These are phyloP conservation scores for Melocanna baccifera DNA, from an alignment of 176 grass and related monocot species.

Conservation along the genomic window DNA sequence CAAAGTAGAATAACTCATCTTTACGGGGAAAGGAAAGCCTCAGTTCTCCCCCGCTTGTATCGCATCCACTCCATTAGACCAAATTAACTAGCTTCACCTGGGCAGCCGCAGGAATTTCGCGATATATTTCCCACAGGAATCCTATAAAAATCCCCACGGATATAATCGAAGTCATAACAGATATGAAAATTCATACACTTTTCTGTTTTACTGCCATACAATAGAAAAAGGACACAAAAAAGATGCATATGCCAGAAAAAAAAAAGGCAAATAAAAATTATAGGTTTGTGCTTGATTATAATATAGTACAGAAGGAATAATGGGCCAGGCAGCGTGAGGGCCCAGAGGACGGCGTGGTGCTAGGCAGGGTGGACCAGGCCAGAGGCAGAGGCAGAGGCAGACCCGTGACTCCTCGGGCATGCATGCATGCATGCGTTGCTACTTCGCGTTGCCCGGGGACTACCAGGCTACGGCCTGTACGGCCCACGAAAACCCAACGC, in stretches of 20 bases:
- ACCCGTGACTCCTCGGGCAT: slow-evolving; percentile 26
- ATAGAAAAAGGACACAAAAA: background rate
- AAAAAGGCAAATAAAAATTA: background rate
- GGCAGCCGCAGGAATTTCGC: background rate
- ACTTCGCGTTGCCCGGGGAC: background rate
- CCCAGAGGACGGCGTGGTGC: slow-evolving; percentile 30
- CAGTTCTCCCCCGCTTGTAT: background rate
- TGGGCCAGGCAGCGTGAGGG: background rate
- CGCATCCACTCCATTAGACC: background rate
- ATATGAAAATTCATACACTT: background rate
- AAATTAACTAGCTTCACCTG: background rate
- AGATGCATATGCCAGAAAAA: background rate
- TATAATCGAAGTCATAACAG: too few species aligned
- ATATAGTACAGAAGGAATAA: background rate
- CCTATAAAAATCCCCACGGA: background rate
- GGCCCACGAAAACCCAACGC: slow-evolving; percentile 1
- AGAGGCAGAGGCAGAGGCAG: background rate
- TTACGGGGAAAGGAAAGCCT: background rate
- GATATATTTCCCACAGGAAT: background rate
- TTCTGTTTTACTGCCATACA: background rate
- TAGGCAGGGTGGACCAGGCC: background rate
- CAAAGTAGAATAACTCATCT: background rate
- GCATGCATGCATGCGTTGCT: background rate
- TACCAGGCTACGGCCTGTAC: slow-evolving; percentile 28
- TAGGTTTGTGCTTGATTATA: background rate